These are phyloP conservation scores for Magnusiomyces magnusii DNA, from an alignment of 1,139 yeast genomes.

Conservation along the genomic window DNA sequence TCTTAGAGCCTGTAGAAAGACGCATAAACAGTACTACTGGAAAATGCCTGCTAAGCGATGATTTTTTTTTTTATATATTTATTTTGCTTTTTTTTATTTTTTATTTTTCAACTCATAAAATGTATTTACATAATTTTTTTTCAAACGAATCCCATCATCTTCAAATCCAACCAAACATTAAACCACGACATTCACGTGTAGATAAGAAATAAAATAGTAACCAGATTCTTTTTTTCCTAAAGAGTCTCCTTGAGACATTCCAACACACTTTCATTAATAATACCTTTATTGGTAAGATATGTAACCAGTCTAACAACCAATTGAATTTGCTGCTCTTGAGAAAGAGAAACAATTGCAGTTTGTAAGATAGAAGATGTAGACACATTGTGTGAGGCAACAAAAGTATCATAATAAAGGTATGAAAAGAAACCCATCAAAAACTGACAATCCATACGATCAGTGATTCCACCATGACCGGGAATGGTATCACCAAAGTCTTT, in stretches of 20 bases:
- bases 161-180: no score
- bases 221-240: neutral
- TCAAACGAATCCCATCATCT: no score
- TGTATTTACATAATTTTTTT: neutral
- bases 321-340: conserved; percentile 56
- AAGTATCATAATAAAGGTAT: conserved; percentile 86
- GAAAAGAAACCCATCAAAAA: conserved; percentile 96
- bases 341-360: conserved; percentile 63
- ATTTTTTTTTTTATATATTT: neutral
- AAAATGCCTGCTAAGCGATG: conserved; percentile 15
- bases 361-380: conserved; percentile 70
- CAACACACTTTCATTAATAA: conserved; percentile 35
- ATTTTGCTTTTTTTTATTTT: neutral
- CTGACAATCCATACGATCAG: conserved; percentile 97
- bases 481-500: conserved; percentile 90
- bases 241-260: conserved; percentile 21
- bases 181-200: neutral
- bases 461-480: conserved; percentile 98
- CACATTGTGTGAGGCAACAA: conserved; percentile 58
- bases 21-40: conserved; percentile 63
- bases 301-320: conserved; percentile 55
- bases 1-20: conserved; percentile 81
- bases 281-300: conserved; percentile 53
- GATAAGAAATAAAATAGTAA: neutral
- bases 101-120: neutral